Evolutionary conservation across 2,329 filamentous ascomycete genomes (phyloP), one percentile per base, ranked within the genome.

Genomic region (Aspergillus chevalieri): DNA sequence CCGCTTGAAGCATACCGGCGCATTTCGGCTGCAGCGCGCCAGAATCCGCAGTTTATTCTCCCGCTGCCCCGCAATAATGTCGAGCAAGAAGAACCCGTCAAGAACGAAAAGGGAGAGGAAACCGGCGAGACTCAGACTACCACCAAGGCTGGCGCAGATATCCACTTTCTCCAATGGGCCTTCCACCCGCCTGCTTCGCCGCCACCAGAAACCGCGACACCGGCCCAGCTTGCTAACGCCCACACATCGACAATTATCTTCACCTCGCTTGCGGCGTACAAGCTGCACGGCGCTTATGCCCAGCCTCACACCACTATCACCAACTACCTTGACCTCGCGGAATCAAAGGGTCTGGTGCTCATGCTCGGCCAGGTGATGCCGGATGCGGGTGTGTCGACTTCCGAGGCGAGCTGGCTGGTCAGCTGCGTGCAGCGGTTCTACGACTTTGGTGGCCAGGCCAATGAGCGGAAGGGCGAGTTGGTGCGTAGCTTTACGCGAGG

Each of bases 381-480:
- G 52, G 85, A 85, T 26, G 76, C 84, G 10, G 91, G 92, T 4
- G 82, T 95, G 4, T 84, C 77, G 55, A 79, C 88, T 0, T 82
- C 90, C 47, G 87, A 95, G 65, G 91, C 87, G n/a, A 85, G 84
- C 70, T 96, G 88, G 85, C 72, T 98, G 60, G 77, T 95, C 45
- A 87, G 96, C 82, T 93, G 89, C 60, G 74, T 98, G 73, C 93
- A 98, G 76, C 84, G 89, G 64, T 98, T 98, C 70, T 98, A 98
- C 65, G 73, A 75, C 49, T 70, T 79, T 70, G 52, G 74, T 68
- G 82, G 85, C 15, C 81, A 74, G 56, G 68, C 73, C n/a, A 69
- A 58, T 59, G 78, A 78, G 50, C 79, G 81, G 56, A 84, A 87
- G 72, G 82, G 78, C 64, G 79, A 79, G 69, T 66, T 98, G 65